Conservation (phyloP, 2,329 filamentous ascomycete genomes). For the Fusarium anthophilum region DNA sequence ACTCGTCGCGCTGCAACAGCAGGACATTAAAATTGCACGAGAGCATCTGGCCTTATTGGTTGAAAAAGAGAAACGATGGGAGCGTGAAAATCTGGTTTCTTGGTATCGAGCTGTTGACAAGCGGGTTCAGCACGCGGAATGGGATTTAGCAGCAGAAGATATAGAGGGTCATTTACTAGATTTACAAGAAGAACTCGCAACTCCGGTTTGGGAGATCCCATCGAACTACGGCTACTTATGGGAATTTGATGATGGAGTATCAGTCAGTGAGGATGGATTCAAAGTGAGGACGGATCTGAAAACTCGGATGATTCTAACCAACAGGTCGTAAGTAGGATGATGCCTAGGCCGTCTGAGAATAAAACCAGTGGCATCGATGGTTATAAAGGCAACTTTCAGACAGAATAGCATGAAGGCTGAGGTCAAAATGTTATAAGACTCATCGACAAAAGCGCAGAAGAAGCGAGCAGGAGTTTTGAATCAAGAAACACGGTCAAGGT, state of each 20-base stretch:
- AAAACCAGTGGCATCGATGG: accelerated
- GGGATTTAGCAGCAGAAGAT: not conserved
- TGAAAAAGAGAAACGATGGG: slow-evolving; percentile 1
- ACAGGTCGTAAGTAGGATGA: not conserved
- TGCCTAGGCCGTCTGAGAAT: accelerated
- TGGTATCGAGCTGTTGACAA: slow-evolving; percentile 25
- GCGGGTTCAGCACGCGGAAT: not conserved
- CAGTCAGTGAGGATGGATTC: not conserved
- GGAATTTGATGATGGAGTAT: not conserved
- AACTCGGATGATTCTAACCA: not conserved
- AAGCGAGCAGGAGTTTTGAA: not conserved
- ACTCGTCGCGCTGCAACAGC: not conserved
- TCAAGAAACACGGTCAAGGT: not conserved
- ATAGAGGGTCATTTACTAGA: slow-evolving; percentile 10
- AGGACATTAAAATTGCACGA: not conserved
- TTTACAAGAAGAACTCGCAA: slow-evolving; percentile 6
- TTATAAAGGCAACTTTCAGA: no score
- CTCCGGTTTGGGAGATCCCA: not conserved
- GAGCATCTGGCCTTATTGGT: not conserved
- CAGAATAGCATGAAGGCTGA: accelerated
- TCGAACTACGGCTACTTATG: not conserved
- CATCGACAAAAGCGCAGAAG: not conserved
- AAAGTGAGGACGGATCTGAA: not conserved
- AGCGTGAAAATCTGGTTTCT: not conserved
- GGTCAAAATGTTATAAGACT: not conserved